A percentile compares a stretch with the other conserved stretches of the same genome.
phyloP scores from a whole-genome alignment of 345 rosid genomes.

The Isatis tinctoria region DNA sequence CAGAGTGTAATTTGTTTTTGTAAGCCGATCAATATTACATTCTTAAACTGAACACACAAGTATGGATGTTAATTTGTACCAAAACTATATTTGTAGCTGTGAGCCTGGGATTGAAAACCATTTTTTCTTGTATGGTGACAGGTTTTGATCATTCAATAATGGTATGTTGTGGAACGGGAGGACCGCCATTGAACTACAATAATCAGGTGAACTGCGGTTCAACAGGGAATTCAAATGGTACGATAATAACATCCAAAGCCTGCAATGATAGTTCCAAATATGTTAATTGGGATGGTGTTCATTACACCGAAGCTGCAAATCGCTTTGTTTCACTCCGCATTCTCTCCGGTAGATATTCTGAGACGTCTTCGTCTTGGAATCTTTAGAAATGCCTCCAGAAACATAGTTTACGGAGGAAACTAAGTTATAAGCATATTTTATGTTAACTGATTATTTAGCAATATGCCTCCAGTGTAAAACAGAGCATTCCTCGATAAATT shows the following conservation, averaged over 20 bases:
- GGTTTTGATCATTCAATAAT: slow-evolving; percentile 88
- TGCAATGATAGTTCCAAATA: slow-evolving; percentile 75
- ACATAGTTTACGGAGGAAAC: not conserved
- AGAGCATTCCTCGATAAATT: not conserved
- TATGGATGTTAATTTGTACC: too few relatives aligned
- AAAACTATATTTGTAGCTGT: not conserved
- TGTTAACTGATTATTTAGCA: not conserved
- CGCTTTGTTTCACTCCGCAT: slow-evolving; percentile 60
- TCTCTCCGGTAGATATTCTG: slow-evolving; percentile 72
- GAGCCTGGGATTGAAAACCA: not conserved
- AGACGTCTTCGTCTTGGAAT: slow-evolving; percentile 47
- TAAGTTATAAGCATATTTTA: not conserved
- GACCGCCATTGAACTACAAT: slow-evolving; percentile 84
- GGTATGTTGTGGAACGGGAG: slow-evolving; percentile 95
- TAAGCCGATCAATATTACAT: too few relatives aligned
- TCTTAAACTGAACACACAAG: too few relatives aligned
- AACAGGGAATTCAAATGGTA: slow-evolving; percentile 58
- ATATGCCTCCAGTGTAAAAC: not conserved
- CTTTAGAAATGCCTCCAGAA: not conserved
- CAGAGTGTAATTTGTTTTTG: too few relatives aligned
- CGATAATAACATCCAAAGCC: slow-evolving; percentile 45
- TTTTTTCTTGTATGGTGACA: slow-evolving; percentile 32
- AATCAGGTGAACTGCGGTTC: slow-evolving; percentile 59
- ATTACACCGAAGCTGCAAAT: slow-evolving; percentile 91
- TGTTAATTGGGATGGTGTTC: slow-evolving; percentile 95